Conservation (phyloP, 2,329 filamentous ascomycete species). For the Aureobasidium melanogenum region DNA sequence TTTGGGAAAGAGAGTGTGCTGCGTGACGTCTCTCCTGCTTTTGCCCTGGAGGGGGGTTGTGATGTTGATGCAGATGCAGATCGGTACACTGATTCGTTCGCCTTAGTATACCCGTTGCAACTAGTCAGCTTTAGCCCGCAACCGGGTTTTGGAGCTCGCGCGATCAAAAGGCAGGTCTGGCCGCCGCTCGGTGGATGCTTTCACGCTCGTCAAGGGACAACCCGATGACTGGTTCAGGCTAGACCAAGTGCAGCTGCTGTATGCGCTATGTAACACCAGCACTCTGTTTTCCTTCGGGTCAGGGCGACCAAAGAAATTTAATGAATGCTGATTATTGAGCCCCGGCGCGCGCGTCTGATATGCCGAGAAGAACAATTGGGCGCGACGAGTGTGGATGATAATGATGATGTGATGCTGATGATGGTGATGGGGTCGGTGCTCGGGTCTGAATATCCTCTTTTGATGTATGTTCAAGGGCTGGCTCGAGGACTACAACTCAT, state of each 20-base stretch:
- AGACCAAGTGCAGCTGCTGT: not conserved
- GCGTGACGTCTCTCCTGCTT: conserved; percentile 9
- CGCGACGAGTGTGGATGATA: not conserved
- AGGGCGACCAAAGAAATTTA: not conserved
- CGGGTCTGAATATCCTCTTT: not conserved
- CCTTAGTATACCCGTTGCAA: conserved; percentile 12
- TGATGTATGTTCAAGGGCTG: not conserved
- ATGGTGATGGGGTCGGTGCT: not conserved
- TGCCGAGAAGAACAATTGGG: not conserved
- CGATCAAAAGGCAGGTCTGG: conserved; percentile 11
- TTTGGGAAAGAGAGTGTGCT: conserved; percentile 3
- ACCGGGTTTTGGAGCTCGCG: conserved; percentile 10
- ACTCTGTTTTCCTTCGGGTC: not conserved
- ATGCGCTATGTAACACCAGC: conserved; percentile 7
- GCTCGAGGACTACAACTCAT: conserved; percentile 4
- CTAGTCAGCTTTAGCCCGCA: conserved; percentile 11
- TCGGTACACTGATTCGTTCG: conserved; percentile 12
- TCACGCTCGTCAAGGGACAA: conserved; percentile 1
- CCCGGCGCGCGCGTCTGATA: not conserved
- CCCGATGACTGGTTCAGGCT: conserved; percentile 7
- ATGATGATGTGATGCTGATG: conserved; percentile 2
- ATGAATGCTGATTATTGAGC: not conserved
- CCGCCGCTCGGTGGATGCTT: conserved; percentile 1
- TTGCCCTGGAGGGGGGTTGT: conserved; percentile 10
- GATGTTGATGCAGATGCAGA: conserved; percentile 11